These are phyloP conservation scores for Plenodomus lindquistii DNA, from an alignment of 2,329 filamentous ascomycete genomes.

Conservation along the genomic window DNA sequence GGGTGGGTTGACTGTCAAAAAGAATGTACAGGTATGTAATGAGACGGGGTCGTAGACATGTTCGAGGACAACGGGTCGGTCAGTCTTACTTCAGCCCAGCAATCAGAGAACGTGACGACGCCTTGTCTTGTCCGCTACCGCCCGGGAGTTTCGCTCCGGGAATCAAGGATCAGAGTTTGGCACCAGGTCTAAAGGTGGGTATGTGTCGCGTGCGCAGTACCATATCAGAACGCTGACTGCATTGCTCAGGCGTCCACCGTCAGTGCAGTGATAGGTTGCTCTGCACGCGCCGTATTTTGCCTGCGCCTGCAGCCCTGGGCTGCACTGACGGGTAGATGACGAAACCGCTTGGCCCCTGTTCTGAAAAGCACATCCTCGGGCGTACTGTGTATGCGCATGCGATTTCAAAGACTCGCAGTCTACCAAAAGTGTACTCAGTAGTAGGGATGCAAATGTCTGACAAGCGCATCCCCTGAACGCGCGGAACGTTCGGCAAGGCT, in stretches of 20 bases:
- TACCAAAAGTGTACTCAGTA: neutral
- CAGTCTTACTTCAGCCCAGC: slow-evolving; percentile 19
- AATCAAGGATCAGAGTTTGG: slow-evolving; percentile 6
- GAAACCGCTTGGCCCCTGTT: neutral
- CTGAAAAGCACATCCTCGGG: neutral
- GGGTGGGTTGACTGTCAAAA: neutral
- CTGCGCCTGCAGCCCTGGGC: neutral
- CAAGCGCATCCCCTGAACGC: neutral
- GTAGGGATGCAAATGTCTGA: neutral
- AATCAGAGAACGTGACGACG: slow-evolving; percentile 27
- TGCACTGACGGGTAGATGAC: neutral
- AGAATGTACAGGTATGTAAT: slow-evolving; percentile 1
- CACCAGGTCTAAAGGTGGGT: slow-evolving; percentile 14
- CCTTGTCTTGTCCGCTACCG: slow-evolving; percentile 3
- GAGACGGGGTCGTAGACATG: slow-evolving; percentile 16
- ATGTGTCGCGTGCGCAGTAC: slow-evolving; percentile 17
- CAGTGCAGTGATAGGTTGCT: neutral
- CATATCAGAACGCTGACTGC: neutral
- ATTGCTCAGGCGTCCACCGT: neutral
- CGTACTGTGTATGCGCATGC: neutral
- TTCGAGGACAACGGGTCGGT: slow-evolving; percentile 14
- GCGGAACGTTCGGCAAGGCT: slow-evolving; percentile 8
- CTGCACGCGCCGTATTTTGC: neutral
- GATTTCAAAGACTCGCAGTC: neutral
- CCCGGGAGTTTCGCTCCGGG: slow-evolving; percentile 2